Evolutionary conservation across 805 yeast genomes (phyloP).

Genomic region (Kluyveromyces siamensis): DNA sequence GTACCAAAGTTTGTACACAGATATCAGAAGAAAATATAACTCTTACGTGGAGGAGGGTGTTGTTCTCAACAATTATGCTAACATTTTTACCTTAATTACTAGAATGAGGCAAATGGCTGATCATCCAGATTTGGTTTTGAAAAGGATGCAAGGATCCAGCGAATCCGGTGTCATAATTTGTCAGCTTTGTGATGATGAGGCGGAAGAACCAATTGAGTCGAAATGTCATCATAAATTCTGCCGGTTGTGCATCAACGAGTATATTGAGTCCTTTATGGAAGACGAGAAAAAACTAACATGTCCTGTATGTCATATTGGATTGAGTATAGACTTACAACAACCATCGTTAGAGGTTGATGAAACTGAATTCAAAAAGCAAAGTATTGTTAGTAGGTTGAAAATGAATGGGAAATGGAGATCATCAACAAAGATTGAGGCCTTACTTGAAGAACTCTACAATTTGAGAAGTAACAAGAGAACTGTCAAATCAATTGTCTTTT

Average conservation of each 20-base stretch:
- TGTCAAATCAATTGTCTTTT: conserved; percentile 90
- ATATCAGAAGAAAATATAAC: conserved; percentile 77
- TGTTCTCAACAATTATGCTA: conserved; percentile 92
- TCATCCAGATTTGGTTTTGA: conserved; percentile 91
- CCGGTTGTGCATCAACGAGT: conserved; percentile 84
- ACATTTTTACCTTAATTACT: conserved; percentile 90
- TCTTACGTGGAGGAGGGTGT: conserved; percentile 95
- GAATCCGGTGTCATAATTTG: conserved; percentile 56
- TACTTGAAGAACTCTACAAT: conserved; percentile 85
- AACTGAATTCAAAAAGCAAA: conserved; percentile 43
- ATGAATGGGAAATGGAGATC: conserved; percentile 88
- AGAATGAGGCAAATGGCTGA: conserved; percentile 98
- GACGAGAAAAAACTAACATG: conserved; percentile 65
- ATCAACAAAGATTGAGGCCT: conserved; percentile 92
- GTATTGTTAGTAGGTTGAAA: conserved; percentile 80
- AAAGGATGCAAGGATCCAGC: conserved; percentile 41
- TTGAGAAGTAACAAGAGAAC: conserved; percentile 81
- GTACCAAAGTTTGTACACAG: conserved; percentile 79
- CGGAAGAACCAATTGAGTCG: conserved; percentile 93
- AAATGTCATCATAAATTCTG: conserved; percentile 93
- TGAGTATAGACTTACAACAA: conserved; percentile 82
- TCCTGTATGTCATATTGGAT: conserved; percentile 92
- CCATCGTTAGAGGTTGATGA: conserved; percentile 66
- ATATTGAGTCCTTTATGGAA: conserved; percentile 63
- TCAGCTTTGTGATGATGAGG: conserved; percentile 93